phyloP scores from a whole-genome alignment of 192 early-diverging fungal species.

The Coemansia biformis region DNA sequence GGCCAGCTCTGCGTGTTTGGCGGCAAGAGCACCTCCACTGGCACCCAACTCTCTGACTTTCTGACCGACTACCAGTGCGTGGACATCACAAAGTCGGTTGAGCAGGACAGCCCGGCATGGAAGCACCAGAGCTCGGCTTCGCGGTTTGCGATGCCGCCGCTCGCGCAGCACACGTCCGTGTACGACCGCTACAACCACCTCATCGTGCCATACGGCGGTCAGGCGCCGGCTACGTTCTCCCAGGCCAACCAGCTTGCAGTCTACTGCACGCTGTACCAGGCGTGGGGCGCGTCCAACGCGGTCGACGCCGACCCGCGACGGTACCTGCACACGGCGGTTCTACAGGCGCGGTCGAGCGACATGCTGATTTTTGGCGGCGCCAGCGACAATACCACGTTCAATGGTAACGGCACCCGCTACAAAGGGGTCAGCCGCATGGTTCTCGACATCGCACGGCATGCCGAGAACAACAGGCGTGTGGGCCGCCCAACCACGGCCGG shows the following conservation, averaged over 20 bases:
- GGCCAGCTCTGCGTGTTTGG: slow-evolving; percentile 46
- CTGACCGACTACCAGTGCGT: slow-evolving; percentile 41
- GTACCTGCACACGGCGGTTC: slow-evolving; percentile 34
- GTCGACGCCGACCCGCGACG: slow-evolving; percentile 23
- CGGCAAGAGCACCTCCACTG: slow-evolving; percentile 17
- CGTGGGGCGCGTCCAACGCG: slow-evolving; percentile 39
- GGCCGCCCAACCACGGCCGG: not conserved
- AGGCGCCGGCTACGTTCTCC: slow-evolving; percentile 28
- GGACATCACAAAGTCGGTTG: slow-evolving; percentile 23
- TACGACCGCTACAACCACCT: slow-evolving; percentile 36
- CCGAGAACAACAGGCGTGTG: not conserved
- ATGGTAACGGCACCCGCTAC: slow-evolving; percentile 15
- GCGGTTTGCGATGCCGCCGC: slow-evolving; percentile 45
- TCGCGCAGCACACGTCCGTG: slow-evolving; percentile 40
- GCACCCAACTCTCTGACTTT: slow-evolving; percentile 13
- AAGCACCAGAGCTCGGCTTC: slow-evolving; percentile 32
- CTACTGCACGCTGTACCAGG: slow-evolving; percentile 34
- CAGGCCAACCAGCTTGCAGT: slow-evolving; percentile 26
- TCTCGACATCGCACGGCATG: slow-evolving; percentile 21
- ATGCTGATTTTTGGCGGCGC: slow-evolving; percentile 46
- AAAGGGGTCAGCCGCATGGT: slow-evolving; percentile 32
- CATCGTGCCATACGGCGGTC: slow-evolving; percentile 39
- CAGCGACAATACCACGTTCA: slow-evolving; percentile 29
- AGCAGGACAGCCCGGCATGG: slow-evolving; percentile 25
- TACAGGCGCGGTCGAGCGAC: slow-evolving; percentile 31